A percentile compares a stretch with the other conserved stretches of the same genome.
These are phyloP conservation scores for Mucor piriformis DNA, from an alignment of 371 early-diverging fungal genomes.

Conservation along the genomic window DNA sequence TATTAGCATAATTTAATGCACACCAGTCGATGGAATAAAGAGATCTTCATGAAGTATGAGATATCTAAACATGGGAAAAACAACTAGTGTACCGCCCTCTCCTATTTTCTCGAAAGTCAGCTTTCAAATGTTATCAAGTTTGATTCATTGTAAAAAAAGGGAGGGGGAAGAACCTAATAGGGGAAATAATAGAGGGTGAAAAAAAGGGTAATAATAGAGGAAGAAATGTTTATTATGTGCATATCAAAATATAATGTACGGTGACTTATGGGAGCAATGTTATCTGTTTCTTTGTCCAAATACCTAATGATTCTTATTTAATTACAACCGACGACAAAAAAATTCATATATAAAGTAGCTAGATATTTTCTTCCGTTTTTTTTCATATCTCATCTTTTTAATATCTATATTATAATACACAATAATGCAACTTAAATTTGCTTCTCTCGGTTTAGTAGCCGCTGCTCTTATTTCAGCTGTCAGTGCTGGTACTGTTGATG, in stretches of 20 bases:
- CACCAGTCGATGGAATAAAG: not conserved
- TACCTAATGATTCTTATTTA: not conserved
- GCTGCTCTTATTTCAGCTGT: constrained; percentile 1
- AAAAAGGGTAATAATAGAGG: not conserved
- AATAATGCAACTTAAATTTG: constrained; percentile 21
- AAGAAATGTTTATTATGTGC: constrained; percentile 1
- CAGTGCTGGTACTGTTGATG: not conserved
- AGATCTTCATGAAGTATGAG: not conserved
- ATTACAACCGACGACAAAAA: not conserved
- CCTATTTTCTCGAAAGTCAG: not conserved
- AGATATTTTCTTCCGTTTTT: not conserved
- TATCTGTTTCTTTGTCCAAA: not conserved
- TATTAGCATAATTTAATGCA: not conserved
- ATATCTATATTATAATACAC: not conserved
- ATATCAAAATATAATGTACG: constrained; percentile 2
- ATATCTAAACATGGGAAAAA: not conserved
- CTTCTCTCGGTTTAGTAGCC: constrained; percentile 19
- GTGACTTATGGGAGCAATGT: not conserved
- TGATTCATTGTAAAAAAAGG: not conserved
- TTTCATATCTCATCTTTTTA: not conserved
- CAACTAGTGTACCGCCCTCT: not conserved
- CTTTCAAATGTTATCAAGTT: not conserved
- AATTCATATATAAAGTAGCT: not conserved
- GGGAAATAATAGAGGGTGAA: not conserved
- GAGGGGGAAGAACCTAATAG: not conserved